Conservation (phyloP, 1,139 yeast species). For the Candida albicans region DNA sequence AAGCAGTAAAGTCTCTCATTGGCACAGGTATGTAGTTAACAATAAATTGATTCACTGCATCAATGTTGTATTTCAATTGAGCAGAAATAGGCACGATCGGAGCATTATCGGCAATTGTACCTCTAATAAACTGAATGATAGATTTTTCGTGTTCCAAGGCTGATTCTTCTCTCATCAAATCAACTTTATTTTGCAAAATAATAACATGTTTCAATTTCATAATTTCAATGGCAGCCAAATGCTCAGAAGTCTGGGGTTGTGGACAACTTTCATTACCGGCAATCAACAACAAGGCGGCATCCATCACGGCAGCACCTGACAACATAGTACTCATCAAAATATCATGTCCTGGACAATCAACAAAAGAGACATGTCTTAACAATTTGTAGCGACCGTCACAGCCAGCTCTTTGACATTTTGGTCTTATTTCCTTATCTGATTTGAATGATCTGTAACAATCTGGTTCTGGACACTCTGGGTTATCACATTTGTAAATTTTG, state of each 20-base stretch:
- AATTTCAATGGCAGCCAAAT: slow-evolving; percentile 98
- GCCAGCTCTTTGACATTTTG: slow-evolving; percentile 85
- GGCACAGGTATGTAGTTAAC: slow-evolving; percentile 97
- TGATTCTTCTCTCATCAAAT: slow-evolving; percentile 95
- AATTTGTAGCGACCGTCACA: slow-evolving; percentile 82
- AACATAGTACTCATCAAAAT: slow-evolving; percentile 99
- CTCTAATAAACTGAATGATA: slow-evolving; percentile 87
- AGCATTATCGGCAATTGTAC: slow-evolving; percentile 98
- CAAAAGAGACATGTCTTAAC: slow-evolving; percentile 96
- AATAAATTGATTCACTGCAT: slow-evolving; percentile 96
- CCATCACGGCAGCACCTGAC: slow-evolving; percentile 99
- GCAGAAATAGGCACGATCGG: slow-evolving; percentile 99
- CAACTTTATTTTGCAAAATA: slow-evolving; percentile 96
- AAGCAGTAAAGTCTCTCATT: slow-evolving; percentile 87
- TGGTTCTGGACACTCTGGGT: slow-evolving; percentile 87
- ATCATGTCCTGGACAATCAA: slow-evolving; percentile 99
- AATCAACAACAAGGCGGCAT: slow-evolving; percentile 91
- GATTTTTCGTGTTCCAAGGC: slow-evolving; percentile 96
- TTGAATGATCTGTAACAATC: slow-evolving; percentile 93
- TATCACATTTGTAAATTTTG: slow-evolving; percentile 91
- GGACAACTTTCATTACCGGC: slow-evolving; percentile 99
- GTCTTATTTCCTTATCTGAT: slow-evolving; percentile 91
- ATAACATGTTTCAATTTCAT: slow-evolving; percentile 98
- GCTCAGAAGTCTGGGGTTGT: slow-evolving; percentile 99
- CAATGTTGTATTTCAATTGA: slow-evolving; percentile 96